Percentiles rank a stretch among this genome's conserved stretches.
These are phyloP conservation scores for Harrya chromipes DNA, from an alignment of 768 basidiomycete genomes.

Conservation along the genomic window DNA sequence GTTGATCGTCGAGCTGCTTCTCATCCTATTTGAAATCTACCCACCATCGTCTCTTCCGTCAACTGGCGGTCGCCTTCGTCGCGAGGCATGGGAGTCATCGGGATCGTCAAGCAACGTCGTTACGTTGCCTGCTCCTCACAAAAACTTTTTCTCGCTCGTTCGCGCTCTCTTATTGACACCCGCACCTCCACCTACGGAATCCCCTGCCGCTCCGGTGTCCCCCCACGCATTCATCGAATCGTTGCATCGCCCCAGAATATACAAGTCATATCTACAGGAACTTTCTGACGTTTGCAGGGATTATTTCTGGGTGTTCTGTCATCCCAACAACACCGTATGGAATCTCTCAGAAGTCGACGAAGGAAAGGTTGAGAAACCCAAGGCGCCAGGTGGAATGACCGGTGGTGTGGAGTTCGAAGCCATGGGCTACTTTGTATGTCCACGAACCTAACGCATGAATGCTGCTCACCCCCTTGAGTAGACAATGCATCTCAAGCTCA, in stretches of 20 bases:
- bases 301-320: constrained; percentile 97
- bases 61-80: constrained; percentile 34
- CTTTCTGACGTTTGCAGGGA: constrained; percentile 89
- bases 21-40: constrained; percentile 88
- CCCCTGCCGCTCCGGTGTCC: constrained; percentile 55
- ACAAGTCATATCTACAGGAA: constrained; percentile 79
- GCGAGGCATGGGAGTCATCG: constrained; percentile 58
- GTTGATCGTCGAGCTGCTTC: constrained; percentile 83
- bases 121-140: constrained; percentile 71
- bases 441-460: background rate
- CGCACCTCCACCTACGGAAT: constrained; percentile 62
- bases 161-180: constrained; percentile 73
- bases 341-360: constrained; percentile 80
- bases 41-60: constrained; percentile 67
- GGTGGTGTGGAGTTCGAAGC: constrained; percentile 99
- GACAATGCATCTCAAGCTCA: constrained; percentile 84
- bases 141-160: constrained; percentile 68
- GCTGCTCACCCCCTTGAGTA: constrained; percentile 31
- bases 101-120: constrained; percentile 49
- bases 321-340: constrained; percentile 93
- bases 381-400: constrained; percentile 97
- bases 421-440: constrained; percentile 86
- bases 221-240: constrained; percentile 81
- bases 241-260: constrained; percentile 65
- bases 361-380: constrained; percentile 79